Evolutionary conservation across 1,139 yeast genomes (phyloP), one percentile per base, ranked within the genome.

Genomic region (Nakaseomyces kungkrabaensis): DNA sequence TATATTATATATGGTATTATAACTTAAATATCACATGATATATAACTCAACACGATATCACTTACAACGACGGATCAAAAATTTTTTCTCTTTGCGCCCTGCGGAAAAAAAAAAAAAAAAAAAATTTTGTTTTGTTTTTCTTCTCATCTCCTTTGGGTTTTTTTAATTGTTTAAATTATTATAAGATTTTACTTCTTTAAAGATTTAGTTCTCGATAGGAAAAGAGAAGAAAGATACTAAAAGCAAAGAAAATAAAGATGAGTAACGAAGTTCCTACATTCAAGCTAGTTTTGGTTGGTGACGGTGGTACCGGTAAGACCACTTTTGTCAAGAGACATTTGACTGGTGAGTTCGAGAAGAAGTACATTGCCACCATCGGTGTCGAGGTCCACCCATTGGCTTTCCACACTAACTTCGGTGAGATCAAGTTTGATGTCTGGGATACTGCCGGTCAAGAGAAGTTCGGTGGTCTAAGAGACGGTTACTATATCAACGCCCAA

Each of bases 221-320:
- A 8, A n/a, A 10, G 17, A n/a, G 37, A n/a, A 34, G 7, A 34
- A 37, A 5, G n/a, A 22, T 17, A 17, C 8, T n/a, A 22, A 10
- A 38, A 9, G 11, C 13, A 38, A 25, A 24, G 3, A 27, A 41
- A 27, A 13, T 4, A 25, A n/a, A 38, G 11, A 41, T 41, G 44
- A 46, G 43, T 38, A 38, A 29, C 32, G 89, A 86, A 77, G 95
- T 89, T 73, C 97, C 98, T 67, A 87, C 96, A 61, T 92, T 94
- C 76, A 94, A 94, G 80, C 84, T 94, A 72, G 99, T 85, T 67
- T 84, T 92, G 68, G 97, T 92, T 74, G 98, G 98, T 73, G 98
- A 92, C 71, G 98, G 99, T 81, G 99, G 99, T 83, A 92, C 98
- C 73, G 97, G 97, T 78, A 90, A 92, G 84, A 94, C 99, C 78